Evolutionary conservation across 331 rosid genomes (phyloP).

Genomic region (Malus hybrid): DNA sequence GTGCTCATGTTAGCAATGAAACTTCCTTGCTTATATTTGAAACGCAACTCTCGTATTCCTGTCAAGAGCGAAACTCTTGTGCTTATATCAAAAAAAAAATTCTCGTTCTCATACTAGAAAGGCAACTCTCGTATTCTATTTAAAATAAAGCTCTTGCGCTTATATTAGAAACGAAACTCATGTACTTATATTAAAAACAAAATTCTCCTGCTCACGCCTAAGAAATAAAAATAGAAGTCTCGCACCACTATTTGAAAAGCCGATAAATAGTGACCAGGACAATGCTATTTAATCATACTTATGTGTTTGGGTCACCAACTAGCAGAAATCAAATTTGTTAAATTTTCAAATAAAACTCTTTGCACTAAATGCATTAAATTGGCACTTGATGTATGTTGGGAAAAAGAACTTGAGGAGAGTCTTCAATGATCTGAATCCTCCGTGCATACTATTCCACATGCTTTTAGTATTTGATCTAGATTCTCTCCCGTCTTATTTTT

Average conservation of each 20-base stretch:
- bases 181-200: no score
- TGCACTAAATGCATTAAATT: background rate
- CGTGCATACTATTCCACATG: no score
- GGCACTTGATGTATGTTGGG: background rate
- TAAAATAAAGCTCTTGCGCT: no score
- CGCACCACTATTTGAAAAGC: background rate
- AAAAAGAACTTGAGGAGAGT: no score
- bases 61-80: no score
- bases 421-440: background rate
- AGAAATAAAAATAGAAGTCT: background rate
- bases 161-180: accelerated
- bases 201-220: background rate
- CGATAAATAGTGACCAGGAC: background rate
- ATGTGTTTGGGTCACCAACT: background rate
- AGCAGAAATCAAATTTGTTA: background rate
- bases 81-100: no score
- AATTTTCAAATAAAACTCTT: background rate
- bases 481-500: no score
- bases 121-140: no score
- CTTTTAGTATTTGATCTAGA: no score
- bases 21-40: accelerated
- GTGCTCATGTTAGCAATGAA: background rate
- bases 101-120: no score
- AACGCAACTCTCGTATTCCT: no score
- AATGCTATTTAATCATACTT: background rate